These are phyloP conservation scores for Pseudogymnoascus sp. DNA, from an alignment of 2,329 filamentous ascomycete species.

Conservation along the genomic window DNA sequence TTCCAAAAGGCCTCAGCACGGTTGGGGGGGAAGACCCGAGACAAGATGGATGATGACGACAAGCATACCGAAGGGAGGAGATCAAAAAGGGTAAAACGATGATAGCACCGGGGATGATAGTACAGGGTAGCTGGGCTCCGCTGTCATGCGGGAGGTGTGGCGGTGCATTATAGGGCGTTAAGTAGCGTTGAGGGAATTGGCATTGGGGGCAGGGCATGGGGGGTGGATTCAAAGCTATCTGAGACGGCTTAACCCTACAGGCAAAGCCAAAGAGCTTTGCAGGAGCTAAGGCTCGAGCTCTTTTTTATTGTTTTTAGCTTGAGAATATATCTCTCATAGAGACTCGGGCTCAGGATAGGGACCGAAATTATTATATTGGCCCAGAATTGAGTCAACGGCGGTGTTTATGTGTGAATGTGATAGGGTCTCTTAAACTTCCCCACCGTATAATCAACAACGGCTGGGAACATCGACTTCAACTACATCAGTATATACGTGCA, in stretches of 20 bases:
- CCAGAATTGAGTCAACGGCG: not conserved
- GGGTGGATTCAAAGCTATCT: not conserved
- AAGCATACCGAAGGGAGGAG: not conserved
- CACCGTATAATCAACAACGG: not conserved
- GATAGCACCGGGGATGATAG: not conserved
- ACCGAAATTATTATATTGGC: not conserved
- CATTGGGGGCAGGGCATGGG: not conserved
- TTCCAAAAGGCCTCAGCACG: slow-evolving; percentile 51
- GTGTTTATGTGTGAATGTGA: not conserved
- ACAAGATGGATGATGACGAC: not conserved
- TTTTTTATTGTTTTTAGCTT: not conserved
- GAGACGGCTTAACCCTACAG: not conserved
- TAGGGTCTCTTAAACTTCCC: not conserved
- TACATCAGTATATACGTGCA: not conserved
- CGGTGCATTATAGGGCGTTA: not conserved
- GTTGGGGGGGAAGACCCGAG: slow-evolving; percentile 27
- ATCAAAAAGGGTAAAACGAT: not conserved
- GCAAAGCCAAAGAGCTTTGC: not conserved
- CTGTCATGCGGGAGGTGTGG: not conserved
- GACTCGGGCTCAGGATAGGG: not conserved
- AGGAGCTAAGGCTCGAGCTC: not conserved
- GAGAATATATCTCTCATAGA: not conserved
- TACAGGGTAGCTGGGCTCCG: not conserved
- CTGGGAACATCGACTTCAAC: not conserved
- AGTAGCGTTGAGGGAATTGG: not conserved